Evolutionary conservation across 1,139 yeast genomes (phyloP).

Genomic region (Candida glucosophila): DNA sequence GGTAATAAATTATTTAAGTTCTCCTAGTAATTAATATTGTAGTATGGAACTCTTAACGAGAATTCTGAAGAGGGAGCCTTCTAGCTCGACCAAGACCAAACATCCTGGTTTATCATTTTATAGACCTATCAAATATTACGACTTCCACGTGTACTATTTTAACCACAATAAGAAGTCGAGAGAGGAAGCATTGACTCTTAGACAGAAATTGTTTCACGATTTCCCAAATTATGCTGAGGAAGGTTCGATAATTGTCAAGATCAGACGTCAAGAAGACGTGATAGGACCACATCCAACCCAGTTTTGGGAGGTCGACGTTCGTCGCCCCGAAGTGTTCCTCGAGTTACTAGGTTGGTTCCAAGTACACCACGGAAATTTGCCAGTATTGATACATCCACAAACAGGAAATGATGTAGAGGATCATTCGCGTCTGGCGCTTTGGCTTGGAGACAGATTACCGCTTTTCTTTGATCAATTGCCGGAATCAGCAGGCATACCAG

Average conservation of each 20-base stretch:
- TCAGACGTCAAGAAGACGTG: constrained; percentile 15
- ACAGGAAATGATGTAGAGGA: constrained; percentile 21
- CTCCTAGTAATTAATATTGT: neutral
- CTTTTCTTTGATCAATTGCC: constrained; percentile 13
- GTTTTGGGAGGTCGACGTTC: constrained; percentile 29
- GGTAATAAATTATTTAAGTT: neutral
- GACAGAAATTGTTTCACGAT: constrained; percentile 15
- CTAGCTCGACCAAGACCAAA: constrained; percentile 14
- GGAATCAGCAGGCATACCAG: constrained; percentile 11
- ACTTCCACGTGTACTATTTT: constrained; percentile 25
- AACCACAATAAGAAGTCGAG: constrained; percentile 13
- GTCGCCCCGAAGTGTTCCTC: constrained; percentile 21
- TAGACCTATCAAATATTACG: constrained; percentile 24
- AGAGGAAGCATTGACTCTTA: constrained; percentile 15
- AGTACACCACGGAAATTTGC: constrained; percentile 19
- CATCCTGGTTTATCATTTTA: constrained; percentile 13
- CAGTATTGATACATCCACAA: constrained; percentile 26
- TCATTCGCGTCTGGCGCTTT: constrained; percentile 21
- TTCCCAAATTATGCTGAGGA: constrained; percentile 16
- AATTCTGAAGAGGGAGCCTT: constrained; percentile 11
- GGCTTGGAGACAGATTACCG: constrained; percentile 21
- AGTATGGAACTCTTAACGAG: constrained; percentile 23
- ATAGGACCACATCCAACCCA: constrained; percentile 26
- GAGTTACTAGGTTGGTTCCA: constrained; percentile 23
- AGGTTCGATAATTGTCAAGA: constrained; percentile 24